These are phyloP conservation scores for Sanghuangporus baumii DNA, from an alignment of 1,284 basidiomycete species.

Conservation along the genomic window DNA sequence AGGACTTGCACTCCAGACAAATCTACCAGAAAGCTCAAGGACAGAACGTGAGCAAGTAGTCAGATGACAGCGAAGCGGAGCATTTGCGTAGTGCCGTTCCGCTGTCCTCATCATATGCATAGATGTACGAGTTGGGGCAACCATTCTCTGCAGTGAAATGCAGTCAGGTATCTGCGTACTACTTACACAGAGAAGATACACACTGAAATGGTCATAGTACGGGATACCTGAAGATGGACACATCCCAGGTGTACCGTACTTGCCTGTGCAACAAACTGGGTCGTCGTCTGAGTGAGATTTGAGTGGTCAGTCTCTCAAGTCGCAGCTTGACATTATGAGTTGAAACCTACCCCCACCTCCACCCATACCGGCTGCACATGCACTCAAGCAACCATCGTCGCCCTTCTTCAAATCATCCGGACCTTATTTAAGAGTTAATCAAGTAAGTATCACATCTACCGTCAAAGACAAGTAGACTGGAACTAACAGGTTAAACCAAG, in stretches of 20 bases:
- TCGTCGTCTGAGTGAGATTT: constrained; percentile 27
- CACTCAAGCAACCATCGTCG: constrained; percentile 51
- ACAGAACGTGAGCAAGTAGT: constrained; percentile 54
- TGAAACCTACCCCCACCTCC: constrained; percentile 33
- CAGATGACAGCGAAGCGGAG: constrained; percentile 32
- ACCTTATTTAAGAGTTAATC: constrained; percentile 34
- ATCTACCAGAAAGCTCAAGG: constrained; percentile 25
- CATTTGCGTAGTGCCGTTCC: constrained; percentile 50
- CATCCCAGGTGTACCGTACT: constrained; percentile 39
- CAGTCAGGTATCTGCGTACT: not conserved
- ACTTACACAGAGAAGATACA: not conserved
- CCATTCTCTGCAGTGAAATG: constrained; percentile 30
- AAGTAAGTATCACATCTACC: not conserved
- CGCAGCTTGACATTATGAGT: not conserved
- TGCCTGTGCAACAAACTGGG: constrained; percentile 51
- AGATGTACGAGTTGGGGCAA: constrained; percentile 52
- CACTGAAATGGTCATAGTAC: constrained; percentile 53
- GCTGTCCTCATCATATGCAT: constrained; percentile 50
- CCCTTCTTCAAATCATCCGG: constrained; percentile 41
- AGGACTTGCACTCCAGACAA: not conserved
- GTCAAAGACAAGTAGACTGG: not conserved
- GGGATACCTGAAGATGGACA: constrained; percentile 45
- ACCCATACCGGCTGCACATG: constrained; percentile 50
- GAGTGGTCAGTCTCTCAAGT: not conserved
- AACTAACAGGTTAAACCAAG: constrained; percentile 39